Conservation (phyloP, 2,329 filamentous ascomycete species). For the Alternaria sp. region DNA sequence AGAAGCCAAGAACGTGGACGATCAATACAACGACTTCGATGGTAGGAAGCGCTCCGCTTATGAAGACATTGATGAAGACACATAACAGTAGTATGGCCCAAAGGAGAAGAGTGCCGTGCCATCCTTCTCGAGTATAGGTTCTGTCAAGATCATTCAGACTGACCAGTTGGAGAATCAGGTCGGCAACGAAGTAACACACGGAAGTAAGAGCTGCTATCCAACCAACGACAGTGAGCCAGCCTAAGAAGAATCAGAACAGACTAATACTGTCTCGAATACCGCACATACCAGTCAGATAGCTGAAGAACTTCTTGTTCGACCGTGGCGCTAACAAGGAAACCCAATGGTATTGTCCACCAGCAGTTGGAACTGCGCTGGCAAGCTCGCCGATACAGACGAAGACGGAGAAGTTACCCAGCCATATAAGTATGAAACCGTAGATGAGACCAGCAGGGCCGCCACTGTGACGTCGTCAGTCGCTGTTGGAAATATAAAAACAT, state of each 20-base stretch:
- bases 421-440: slow-evolving; percentile 50
- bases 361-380: slow-evolving; percentile 50
- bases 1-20: slow-evolving; percentile 63
- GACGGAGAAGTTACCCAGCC: slow-evolving; percentile 50
- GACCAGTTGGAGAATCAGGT: slow-evolving; percentile 45
- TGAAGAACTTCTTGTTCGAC: slow-evolving; percentile 54
- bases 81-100: slow-evolving; percentile 56
- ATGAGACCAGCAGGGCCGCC: slow-evolving; percentile 50
- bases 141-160: slow-evolving; percentile 52
- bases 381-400: slow-evolving; percentile 50
- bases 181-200: slow-evolving; percentile 47
- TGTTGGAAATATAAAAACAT: no score
- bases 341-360: slow-evolving; percentile 54
- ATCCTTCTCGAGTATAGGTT: slow-evolving; percentile 52
- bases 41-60: slow-evolving; percentile 57
- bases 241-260: slow-evolving; percentile 31
- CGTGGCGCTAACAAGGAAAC: slow-evolving; percentile 56
- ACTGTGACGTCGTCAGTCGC: slow-evolving; percentile 27
- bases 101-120: slow-evolving; percentile 62
- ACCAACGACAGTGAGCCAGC: slow-evolving; percentile 57
- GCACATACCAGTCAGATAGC: slow-evolving; percentile 54
- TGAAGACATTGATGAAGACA: slow-evolving; percentile 58
- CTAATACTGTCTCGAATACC: background rate
- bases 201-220: slow-evolving; percentile 55
- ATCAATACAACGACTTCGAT: slow-evolving; percentile 61